Base-by-base conservation (phyloP, 1,139 yeast genomes). In the Suhomyces wounanorum region DNA sequence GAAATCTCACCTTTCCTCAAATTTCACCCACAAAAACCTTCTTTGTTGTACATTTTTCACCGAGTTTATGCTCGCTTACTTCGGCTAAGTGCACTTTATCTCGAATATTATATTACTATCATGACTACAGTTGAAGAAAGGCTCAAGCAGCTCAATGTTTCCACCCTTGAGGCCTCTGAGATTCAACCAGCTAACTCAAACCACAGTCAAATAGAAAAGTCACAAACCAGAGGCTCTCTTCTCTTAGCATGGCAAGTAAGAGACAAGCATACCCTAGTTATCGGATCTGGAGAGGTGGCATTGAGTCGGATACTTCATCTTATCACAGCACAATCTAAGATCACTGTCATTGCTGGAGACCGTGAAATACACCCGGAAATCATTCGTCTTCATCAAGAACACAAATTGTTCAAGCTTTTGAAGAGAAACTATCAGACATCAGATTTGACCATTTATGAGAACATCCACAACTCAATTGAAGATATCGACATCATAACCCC, bases 251-350 rank as follows among this genome's bases (percentile, higher is more conserved):
- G 88, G 87, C 91, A 86, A 66, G 84, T 87, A 38, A 77, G 77
- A 55, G 70, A 78, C 57, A 82, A 80, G 52, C 88, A 81, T 58
- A 89, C 87, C 25, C 73, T 89, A 23, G 88, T 89, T 1, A 81
- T 89, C 43, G 96, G 96, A 0, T 89, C 87, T 8, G 96, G 96
- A 6, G 90, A 86, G 47, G 96, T 89, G 10, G 96, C 92, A 0
- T 73, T 84, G 14, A 82, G 91, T 37, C 69, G 96, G 51, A 81
- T 89, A 13, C 73, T 78, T 48, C 89, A 87, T 61, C 73, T 89
- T 37, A 68, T 87, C 11, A 78, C 80, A 26, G 94, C 96, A 0
- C 81, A 84, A 55, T 94, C 95, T 6, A 73, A 72, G 48, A 79
- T 89, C 43, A 85, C 91, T 0, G 86, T 89, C 21, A 74, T 89